Conservation (phyloP, 2,329 filamentous ascomycete species). For the Waltergamsia citrina region DNA sequence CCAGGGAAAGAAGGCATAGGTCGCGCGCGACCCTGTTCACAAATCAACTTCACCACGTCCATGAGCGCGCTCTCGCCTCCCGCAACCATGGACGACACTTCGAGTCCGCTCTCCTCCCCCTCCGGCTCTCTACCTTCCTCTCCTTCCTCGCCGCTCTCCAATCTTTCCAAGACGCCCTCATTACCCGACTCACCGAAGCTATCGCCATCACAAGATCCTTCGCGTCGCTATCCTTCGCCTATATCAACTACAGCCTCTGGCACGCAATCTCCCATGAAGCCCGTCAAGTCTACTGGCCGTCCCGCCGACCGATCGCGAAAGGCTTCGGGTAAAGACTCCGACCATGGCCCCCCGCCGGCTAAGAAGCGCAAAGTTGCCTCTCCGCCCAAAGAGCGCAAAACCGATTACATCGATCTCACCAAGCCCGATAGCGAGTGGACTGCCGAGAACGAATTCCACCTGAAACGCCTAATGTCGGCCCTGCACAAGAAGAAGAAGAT, state of each 20-base stretch:
- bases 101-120: slow-evolving; percentile 6
- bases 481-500: slow-evolving; percentile 91
- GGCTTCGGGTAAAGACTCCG: slow-evolving; percentile 15
- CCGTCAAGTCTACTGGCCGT: no score
- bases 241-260: slow-evolving; percentile 31
- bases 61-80: no score
- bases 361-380: slow-evolving; percentile 64
- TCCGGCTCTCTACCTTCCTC: slow-evolving; percentile 2
- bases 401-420: slow-evolving; percentile 68
- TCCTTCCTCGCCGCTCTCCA: slow-evolving; percentile 39
- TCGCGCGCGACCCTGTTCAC: no score
- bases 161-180: slow-evolving; percentile 43
- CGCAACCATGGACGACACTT: not conserved
- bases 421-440: slow-evolving; percentile 38
- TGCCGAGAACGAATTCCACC: slow-evolving; percentile 37
- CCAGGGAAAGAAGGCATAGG: no score
- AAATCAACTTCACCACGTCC: no score
- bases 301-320: not conserved
- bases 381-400: slow-evolving; percentile 56
- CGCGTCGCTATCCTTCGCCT: slow-evolving; percentile 43
- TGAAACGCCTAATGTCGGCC: slow-evolving; percentile 63
- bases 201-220: slow-evolving; percentile 19
- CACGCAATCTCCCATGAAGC: slow-evolving; percentile 40
- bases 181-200: slow-evolving; percentile 31
- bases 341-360: slow-evolving; percentile 56